Evolutionary conservation across 1,139 yeast species (phyloP).

Genomic region (Kodamaea ohmeri): DNA sequence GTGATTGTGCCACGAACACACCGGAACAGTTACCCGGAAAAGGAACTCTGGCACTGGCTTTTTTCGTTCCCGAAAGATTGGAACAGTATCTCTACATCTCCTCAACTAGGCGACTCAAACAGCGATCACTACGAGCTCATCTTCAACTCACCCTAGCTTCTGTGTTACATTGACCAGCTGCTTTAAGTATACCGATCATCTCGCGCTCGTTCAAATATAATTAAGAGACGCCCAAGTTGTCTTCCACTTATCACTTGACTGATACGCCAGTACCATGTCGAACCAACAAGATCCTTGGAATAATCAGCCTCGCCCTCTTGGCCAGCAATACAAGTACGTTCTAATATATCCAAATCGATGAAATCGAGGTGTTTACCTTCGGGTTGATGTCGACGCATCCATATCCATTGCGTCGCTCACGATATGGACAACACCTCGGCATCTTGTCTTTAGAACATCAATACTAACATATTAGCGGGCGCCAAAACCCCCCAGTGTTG

Average conservation of each 20-base stretch:
- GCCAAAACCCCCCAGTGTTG: slow-evolving; percentile 52
- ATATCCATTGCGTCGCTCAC: too few relatives aligned
- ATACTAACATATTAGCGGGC: slow-evolving; percentile 22
- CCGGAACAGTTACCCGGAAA: slow-evolving; percentile 7
- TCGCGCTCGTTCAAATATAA: neutral
- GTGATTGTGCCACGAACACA: slow-evolving; percentile 3
- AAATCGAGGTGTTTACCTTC: too few relatives aligned
- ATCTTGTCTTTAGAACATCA: too few relatives aligned
- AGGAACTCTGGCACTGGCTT: slow-evolving; percentile 2
- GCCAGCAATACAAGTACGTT: slow-evolving; percentile 49
- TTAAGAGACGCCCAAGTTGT: neutral
- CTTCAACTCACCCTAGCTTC: neutral
- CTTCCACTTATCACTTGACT: neutral
- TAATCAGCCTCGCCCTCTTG: slow-evolving; percentile 44
- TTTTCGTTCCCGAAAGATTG: slow-evolving; percentile 9
- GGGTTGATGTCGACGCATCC: too few relatives aligned
- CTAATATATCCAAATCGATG: too few relatives aligned
- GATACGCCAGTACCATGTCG: slow-evolving; percentile 27
- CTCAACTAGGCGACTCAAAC: neutral
- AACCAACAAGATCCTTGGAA: slow-evolving; percentile 48
- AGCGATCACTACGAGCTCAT: neutral
- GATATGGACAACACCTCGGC: too few relatives aligned
- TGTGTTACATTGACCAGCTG: slow-evolving; percentile 1
- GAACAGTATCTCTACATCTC: neutral
- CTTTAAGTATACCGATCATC: neutral